Evolutionary conservation across 371 early-diverging fungal genomes (phyloP).

Genomic region (Dinochytrium kinnereticum): DNA sequence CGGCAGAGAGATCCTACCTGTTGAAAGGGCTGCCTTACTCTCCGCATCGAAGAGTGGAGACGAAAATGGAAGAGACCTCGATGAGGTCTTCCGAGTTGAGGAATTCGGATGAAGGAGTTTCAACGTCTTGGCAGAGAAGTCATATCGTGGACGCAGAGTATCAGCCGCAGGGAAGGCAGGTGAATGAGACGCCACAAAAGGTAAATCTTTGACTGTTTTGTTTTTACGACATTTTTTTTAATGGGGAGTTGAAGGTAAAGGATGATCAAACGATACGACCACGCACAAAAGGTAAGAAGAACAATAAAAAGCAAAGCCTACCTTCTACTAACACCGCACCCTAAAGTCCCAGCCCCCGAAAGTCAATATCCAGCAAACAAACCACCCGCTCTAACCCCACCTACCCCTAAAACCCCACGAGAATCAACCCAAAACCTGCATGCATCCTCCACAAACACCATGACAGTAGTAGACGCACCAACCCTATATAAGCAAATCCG

Average conservation of each 20-base stretch:
- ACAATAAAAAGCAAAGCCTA: background rate
- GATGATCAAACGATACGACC: background rate
- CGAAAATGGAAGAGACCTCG: background rate
- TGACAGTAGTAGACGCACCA: constrained; percentile 44
- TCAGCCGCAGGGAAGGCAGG: background rate
- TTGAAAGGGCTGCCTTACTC: background rate
- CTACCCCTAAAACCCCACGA: background rate
- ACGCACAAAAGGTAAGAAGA: background rate
- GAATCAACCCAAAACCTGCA: background rate
- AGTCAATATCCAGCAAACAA: too few species aligned
- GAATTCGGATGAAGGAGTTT: background rate
- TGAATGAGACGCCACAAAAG: too few species aligned
- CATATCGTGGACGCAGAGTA: background rate
- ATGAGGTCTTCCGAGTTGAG: background rate
- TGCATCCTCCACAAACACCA: background rate
- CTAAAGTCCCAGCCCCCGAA: background rate
- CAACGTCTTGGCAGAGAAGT: background rate
- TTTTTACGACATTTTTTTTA: too few species aligned
- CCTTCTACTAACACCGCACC: background rate
- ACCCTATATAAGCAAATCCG: constrained; percentile 51
- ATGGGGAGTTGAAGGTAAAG: too few species aligned
- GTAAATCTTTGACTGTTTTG: too few species aligned
- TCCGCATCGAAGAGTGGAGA: background rate
- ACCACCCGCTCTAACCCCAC: background rate
- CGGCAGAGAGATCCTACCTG: background rate